Evolutionary conservation across 192 early-diverging fungal species (phyloP).

Genomic region (Coemansia sp.): DNA sequence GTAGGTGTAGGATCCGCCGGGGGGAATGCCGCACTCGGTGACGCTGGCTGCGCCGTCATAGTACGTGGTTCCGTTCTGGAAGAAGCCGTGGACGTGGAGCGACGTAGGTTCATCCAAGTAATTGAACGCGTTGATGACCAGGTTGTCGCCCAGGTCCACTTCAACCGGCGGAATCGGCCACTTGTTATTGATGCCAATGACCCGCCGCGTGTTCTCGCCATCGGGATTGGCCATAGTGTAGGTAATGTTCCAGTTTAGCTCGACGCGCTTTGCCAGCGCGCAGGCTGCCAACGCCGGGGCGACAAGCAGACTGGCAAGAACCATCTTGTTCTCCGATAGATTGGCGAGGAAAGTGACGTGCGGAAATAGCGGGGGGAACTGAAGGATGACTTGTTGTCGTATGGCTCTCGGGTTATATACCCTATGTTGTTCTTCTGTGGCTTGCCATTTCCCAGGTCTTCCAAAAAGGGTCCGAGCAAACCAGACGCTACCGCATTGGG

Average conservation of each 20-base stretch:
- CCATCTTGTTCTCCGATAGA: too few species aligned
- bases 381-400: too few species aligned
- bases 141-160: constrained; percentile 18
- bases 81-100: constrained; percentile 74
- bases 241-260: constrained; percentile 61
- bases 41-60: constrained; percentile 63
- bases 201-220: constrained; percentile 56
- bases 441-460: too few species aligned
- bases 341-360: too few species aligned
- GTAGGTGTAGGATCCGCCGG: constrained; percentile 60
- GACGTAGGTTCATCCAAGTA: constrained; percentile 55
- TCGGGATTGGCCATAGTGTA: constrained; percentile 63
- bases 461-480: too few species aligned
- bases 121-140: constrained; percentile 50
- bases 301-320: too few species aligned
- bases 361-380: too few species aligned
- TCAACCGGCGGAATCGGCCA: constrained; percentile 55
- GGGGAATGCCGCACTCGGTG: constrained; percentile 72
- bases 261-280: constrained; percentile 46
- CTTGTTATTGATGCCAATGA: constrained; percentile 59
- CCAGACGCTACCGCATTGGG: too few species aligned
- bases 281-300: background rate
- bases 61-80: constrained; percentile 66
- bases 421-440: too few species aligned
- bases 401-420: too few species aligned